These are phyloP conservation scores for Spencermartinsiella europaea DNA, from an alignment of 805 yeast species.

Conservation along the genomic window DNA sequence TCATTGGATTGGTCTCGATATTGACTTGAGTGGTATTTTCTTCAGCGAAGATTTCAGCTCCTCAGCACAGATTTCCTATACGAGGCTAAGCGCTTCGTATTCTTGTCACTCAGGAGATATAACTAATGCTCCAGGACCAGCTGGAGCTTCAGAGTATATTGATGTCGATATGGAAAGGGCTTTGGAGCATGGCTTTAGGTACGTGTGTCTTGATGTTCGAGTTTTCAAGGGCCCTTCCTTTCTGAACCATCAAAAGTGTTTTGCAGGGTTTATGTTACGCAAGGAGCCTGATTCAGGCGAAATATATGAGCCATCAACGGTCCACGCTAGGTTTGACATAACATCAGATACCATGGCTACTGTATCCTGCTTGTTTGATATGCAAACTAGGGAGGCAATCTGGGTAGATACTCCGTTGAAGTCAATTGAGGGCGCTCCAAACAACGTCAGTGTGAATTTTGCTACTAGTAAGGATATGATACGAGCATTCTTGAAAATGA, in stretches of 20 bases:
- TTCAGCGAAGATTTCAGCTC: constrained; percentile 1
- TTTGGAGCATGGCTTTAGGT: constrained; percentile 1
- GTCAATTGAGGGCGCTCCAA: neutral
- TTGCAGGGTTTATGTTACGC: constrained; percentile 6
- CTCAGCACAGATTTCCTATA: neutral
- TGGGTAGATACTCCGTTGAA: constrained; percentile 5
- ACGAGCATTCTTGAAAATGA: neutral
- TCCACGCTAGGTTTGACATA: constrained; percentile 2
- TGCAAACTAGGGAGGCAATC: constrained; percentile 1
- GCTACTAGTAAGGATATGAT: neutral
- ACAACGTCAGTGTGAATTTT: neutral
- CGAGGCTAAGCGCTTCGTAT: neutral
- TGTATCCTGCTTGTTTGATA: neutral
- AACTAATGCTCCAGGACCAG: constrained; percentile 6
- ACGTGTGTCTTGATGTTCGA: constrained; percentile 6
- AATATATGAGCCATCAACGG: constrained; percentile 5
- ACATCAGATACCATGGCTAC: neutral
- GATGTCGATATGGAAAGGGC: constrained; percentile 6
- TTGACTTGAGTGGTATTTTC: constrained; percentile 7
- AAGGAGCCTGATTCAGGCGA: constrained; percentile 2
- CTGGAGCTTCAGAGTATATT: constrained; percentile 9
- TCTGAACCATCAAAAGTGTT: neutral
- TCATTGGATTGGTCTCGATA: constrained; percentile 9
- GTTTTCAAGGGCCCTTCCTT: constrained; percentile 1
- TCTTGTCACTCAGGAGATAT: constrained; percentile 9